Conservation (phyloP, 2,329 filamentous ascomycete genomes). For the Hypocreales sp. region DNA sequence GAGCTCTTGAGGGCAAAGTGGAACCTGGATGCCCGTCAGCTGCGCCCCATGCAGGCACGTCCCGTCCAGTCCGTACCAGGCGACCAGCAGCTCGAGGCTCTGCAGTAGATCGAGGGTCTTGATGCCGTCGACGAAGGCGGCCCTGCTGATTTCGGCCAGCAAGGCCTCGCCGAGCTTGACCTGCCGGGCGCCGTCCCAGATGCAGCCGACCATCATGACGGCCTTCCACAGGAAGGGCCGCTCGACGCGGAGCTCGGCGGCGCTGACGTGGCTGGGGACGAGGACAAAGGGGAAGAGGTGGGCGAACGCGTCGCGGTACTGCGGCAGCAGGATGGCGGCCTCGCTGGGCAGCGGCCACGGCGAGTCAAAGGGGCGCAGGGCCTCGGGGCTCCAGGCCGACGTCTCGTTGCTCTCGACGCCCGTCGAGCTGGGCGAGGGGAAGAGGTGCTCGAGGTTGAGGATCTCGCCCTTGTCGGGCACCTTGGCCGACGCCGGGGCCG, state of each 20-base stretch:
- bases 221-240: constrained; percentile 33
- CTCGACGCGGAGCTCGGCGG: constrained; percentile 19
- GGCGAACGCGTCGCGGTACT: constrained; percentile 18
- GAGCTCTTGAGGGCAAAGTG: constrained; percentile 32
- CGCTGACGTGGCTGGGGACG: constrained; percentile 19
- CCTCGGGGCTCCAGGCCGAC: constrained; percentile 8
- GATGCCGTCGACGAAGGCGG: constrained; percentile 22
- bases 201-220: constrained; percentile 27
- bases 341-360: constrained; percentile 26
- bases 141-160: constrained; percentile 24
- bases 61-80: constrained; percentile 32
- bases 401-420: constrained; percentile 7
- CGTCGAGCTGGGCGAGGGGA: constrained; percentile 13
- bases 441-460: constrained; percentile 19
- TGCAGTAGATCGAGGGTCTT: constrained; percentile 32
- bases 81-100: constrained; percentile 26
- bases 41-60: too few relatives aligned
- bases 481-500: not conserved
- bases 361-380: constrained; percentile 11
- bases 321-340: constrained; percentile 21
- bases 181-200: constrained; percentile 28
- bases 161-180: constrained; percentile 26
- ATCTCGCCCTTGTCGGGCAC: constrained; percentile 6
- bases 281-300: constrained; percentile 29
- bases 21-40: too few relatives aligned